A percentile compares a stretch with the other conserved stretches of the same genome.
Conservation (phyloP, 441 rosid genomes). For the Populus hybrid region DNA sequence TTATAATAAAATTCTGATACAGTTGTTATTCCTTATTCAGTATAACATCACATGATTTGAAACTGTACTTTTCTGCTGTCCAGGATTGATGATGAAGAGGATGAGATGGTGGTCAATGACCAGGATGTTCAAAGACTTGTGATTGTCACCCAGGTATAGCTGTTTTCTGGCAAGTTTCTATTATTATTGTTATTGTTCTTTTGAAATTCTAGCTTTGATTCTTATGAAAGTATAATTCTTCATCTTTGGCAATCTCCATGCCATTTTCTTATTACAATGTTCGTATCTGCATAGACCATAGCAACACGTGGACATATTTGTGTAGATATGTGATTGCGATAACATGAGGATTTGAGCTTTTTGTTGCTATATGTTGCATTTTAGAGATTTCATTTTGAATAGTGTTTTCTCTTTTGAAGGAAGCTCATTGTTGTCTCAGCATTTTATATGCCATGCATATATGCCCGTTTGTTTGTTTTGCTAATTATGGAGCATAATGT, state of each 20-base stretch:
- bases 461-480: neutral
- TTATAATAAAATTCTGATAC: no score
- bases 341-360: neutral
- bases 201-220: neutral
- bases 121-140: conserved; percentile 93
- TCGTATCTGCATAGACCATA: neutral
- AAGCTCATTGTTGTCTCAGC: neutral
- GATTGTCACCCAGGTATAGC: conserved; percentile 86
- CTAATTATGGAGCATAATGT: neutral
- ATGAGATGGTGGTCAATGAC: conserved; percentile 62
- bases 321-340: neutral
- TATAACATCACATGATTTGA: neutral
- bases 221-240: neutral
- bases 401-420: neutral
- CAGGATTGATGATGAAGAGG: conserved; percentile 85
- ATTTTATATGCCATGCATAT: neutral
- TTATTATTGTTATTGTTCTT: neutral
- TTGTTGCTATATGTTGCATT: neutral
- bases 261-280: neutral
- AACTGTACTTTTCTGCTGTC: conserved; percentile 3
- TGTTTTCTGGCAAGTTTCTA: neutral
- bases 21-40: no score
- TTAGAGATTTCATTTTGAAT: neutral
- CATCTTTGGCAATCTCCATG: neutral
- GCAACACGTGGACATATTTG: neutral